These are phyloP conservation scores for Myrmaecium sp. DNA, from an alignment of 2,329 filamentous ascomycete species.

Conservation along the genomic window DNA sequence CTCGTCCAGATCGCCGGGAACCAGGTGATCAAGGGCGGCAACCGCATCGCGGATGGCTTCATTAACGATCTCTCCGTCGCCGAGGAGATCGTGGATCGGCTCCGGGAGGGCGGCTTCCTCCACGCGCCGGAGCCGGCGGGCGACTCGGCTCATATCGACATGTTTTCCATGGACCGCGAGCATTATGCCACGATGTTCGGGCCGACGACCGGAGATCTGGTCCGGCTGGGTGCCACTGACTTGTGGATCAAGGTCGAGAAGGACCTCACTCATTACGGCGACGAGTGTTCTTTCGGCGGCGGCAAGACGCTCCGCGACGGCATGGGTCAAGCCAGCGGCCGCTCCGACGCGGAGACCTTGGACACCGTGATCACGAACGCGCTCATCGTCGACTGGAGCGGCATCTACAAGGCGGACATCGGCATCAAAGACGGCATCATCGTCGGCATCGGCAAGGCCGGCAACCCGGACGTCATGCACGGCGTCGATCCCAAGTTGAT, in stretches of 20 bases:
- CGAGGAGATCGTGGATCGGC: slow-evolving; percentile 46
- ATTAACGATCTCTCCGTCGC: slow-evolving; percentile 46
- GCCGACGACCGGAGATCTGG: slow-evolving; percentile 73
- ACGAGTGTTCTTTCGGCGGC: slow-evolving; percentile 90
- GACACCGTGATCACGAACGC: slow-evolving; percentile 85
- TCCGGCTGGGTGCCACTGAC: slow-evolving; percentile 68
- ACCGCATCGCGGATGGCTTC: slow-evolving; percentile 55
- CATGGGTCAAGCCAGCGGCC: slow-evolving; percentile 81
- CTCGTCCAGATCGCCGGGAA: slow-evolving; percentile 77
- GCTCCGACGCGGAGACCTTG: slow-evolving; percentile 52
- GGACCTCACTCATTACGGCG: slow-evolving; percentile 70
- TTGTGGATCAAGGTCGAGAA: slow-evolving; percentile 83
- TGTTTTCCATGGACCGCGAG: slow-evolving; percentile 55
- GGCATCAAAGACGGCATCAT: slow-evolving; percentile 80
- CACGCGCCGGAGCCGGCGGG: slow-evolving; percentile 52
- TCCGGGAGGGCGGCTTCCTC: slow-evolving; percentile 61
- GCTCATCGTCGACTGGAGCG: slow-evolving; percentile 74
- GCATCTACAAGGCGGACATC: slow-evolving; percentile 94
- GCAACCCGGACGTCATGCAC: slow-evolving; percentile 95
- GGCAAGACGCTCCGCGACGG: slow-evolving; percentile 88
- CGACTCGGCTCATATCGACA: slow-evolving; percentile 38
- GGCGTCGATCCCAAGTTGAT: slow-evolving; percentile 64
- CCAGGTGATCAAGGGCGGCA: slow-evolving; percentile 69
- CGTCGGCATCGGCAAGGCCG: slow-evolving; percentile 80
- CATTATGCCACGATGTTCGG: slow-evolving; percentile 84